Percentiles rank a stretch among this genome's conserved stretches.
Evolutionary conservation across 2,329 filamentous ascomycete species (phyloP).

Genomic region (Sphaerulina vaccinii): DNA sequence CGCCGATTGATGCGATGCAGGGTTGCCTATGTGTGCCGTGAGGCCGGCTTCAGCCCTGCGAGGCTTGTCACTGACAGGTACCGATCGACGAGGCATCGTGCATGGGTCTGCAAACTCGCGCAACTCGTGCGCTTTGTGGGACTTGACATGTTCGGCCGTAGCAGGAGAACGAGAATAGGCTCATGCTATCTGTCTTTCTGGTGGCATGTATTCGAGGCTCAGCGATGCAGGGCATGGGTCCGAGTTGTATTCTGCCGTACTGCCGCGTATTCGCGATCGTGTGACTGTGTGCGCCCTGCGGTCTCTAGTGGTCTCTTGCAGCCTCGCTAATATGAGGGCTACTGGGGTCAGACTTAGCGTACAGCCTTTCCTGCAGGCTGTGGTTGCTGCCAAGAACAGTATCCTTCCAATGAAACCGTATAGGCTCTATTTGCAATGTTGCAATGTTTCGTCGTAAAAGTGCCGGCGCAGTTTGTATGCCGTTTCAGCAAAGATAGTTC

Average conservation of each 20-base stretch:
- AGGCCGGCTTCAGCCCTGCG: conserved; percentile 4
- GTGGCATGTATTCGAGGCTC: background rate
- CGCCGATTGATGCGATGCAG: conserved; percentile 1
- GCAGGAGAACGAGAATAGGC: background rate
- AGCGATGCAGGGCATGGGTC: background rate
- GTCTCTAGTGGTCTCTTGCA: no score
- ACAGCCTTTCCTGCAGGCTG: background rate
- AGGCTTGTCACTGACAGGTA: background rate
- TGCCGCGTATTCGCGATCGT: background rate
- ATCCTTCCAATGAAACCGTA: no score
- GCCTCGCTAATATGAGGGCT: background rate
- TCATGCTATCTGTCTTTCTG: background rate
- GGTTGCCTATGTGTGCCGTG: background rate
- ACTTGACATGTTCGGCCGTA: background rate
- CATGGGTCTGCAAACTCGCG: background rate
- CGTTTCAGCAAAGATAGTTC: background rate
- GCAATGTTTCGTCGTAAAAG: background rate
- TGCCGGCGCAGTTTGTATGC: background rate
- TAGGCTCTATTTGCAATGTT: no score
- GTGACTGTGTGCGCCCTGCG: background rate
- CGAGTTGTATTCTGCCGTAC: background rate
- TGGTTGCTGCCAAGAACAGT: background rate
- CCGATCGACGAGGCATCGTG: background rate
- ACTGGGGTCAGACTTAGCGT: background rate
- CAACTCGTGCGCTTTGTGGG: background rate